Evolutionary conservation across 2,329 filamentous ascomycete genomes (phyloP).

Genomic region (Hypoxylon sp.): DNA sequence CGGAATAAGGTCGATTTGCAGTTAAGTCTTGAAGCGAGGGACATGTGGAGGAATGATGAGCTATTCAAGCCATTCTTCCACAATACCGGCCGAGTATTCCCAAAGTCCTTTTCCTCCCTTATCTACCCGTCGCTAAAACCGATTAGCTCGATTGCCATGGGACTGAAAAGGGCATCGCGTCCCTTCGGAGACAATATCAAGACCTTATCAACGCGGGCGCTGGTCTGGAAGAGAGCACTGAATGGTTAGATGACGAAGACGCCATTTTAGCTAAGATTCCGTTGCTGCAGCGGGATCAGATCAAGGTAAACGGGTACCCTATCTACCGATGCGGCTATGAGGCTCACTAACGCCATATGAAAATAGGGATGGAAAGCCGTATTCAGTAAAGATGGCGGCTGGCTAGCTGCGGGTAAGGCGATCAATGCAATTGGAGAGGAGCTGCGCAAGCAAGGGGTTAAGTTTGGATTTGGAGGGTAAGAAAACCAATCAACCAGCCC

Average conservation of each 20-base stretch:
- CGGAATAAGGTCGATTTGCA: conserved; percentile 45
- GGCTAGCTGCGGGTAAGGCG: conserved; percentile 57
- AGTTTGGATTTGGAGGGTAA: conserved; percentile 52
- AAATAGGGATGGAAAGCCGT: conserved; percentile 57
- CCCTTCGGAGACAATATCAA: conserved; percentile 49
- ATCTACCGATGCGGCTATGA: too few relatives aligned
- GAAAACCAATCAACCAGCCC: conserved; percentile 3
- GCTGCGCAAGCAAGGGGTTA: conserved; percentile 50
- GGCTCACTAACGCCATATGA: too few relatives aligned
- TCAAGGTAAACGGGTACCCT: conserved; percentile 49
- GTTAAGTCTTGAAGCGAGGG: conserved; percentile 46
- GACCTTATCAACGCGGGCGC: conserved; percentile 42
- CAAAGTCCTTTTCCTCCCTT: background rate
- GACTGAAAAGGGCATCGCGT: conserved; percentile 45
- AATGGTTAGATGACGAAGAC: conserved; percentile 56
- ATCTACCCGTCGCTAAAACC: conserved; percentile 26
- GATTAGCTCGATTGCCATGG: conserved; percentile 48
- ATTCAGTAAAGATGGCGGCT: conserved; percentile 54
- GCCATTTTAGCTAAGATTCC: conserved; percentile 53
- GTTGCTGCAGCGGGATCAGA: conserved; percentile 50
- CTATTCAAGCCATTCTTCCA: conserved; percentile 56
- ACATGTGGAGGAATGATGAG: conserved; percentile 54
- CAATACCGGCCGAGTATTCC: conserved; percentile 53
- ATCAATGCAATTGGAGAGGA: conserved; percentile 56
- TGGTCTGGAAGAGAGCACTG: conserved; percentile 50